These are phyloP conservation scores for Pythium aquatile DNA, from an alignment of 352 stramenopile genomes.

Conservation along the genomic window DNA sequence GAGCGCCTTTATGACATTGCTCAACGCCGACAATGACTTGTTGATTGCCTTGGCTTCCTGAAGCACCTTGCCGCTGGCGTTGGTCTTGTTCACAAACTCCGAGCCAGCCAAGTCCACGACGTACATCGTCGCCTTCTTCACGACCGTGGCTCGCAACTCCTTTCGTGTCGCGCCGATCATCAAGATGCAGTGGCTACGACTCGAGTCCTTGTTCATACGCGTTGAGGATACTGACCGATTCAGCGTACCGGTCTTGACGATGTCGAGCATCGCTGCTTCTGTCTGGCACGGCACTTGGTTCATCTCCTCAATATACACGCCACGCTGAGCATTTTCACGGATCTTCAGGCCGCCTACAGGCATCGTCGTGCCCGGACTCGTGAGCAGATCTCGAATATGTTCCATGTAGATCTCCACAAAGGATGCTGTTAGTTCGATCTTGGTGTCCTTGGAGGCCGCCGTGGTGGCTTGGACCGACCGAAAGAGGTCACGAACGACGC, in stretches of 20 bases:
- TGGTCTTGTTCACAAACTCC: conserved; percentile 85
- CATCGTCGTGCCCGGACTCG: conserved; percentile 14
- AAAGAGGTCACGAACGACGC: conserved; percentile 55
- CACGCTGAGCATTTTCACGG: conserved; percentile 59
- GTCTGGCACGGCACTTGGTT: conserved; percentile 38
- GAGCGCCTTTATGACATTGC: conserved; percentile 85
- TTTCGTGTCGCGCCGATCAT: conserved; percentile 44
- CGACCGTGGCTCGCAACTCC: conserved; percentile 22
- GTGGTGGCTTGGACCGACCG: conserved; percentile 25
- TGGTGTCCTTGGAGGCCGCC: conserved; percentile 17
- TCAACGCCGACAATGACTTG: conserved; percentile 78
- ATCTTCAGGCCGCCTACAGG: conserved; percentile 60
- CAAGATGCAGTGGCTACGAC: conserved; percentile 72
- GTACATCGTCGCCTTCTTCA: conserved; percentile 67
- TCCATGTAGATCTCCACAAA: conserved; percentile 92
- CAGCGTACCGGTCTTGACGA: conserved; percentile 56
- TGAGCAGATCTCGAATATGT: conserved; percentile 74
- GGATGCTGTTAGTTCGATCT: conserved; percentile 58
- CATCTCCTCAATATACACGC: conserved; percentile 80
- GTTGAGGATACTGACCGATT: conserved; percentile 74
- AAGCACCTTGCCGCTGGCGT: conserved; percentile 68
- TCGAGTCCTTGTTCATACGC: conserved; percentile 91
- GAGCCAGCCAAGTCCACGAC: conserved; percentile 85
- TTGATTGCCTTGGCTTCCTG: conserved; percentile 89
- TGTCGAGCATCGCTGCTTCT: conserved; percentile 54